Percentiles rank a stretch among this genome's conserved stretches.
Evolutionary conservation across 148 eudicot species (phyloP).

Genomic region (Persicaria maculosa): DNA sequence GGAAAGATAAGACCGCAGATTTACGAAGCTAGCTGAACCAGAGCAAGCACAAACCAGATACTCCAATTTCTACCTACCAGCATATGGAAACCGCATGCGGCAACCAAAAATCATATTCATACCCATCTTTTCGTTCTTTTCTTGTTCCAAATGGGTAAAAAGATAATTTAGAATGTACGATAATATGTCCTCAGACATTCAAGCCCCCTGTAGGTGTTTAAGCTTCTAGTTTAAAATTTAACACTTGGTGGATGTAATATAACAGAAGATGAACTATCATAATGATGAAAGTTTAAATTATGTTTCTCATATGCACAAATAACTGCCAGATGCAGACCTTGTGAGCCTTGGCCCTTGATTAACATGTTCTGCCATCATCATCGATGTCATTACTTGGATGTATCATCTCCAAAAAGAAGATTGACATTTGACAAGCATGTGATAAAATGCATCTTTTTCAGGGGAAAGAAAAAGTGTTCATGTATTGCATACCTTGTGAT

Average conservation of each 20-base stretch:
- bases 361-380: neutral
- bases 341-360: neutral
- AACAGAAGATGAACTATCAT: neutral
- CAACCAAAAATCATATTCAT: no score
- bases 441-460: neutral
- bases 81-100: no score
- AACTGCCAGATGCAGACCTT: neutral
- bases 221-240: neutral
- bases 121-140: no score
- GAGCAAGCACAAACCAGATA: no score
- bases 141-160: no score
- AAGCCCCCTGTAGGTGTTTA: neutral
- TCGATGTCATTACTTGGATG: neutral
- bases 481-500: constrained; percentile 61
- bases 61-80: no score
- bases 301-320: constrained; percentile 1
- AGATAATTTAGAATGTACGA: neutral
- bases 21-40: no score
- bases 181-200: neutral
- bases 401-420: neutral
- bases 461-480: neutral
- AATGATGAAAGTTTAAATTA: neutral
- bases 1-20: no score
- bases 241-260: neutral
- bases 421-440: neutral